These are phyloP conservation scores for Herpetospermum pedunculosum DNA, from an alignment of 306 rosid species.

Conservation along the genomic window DNA sequence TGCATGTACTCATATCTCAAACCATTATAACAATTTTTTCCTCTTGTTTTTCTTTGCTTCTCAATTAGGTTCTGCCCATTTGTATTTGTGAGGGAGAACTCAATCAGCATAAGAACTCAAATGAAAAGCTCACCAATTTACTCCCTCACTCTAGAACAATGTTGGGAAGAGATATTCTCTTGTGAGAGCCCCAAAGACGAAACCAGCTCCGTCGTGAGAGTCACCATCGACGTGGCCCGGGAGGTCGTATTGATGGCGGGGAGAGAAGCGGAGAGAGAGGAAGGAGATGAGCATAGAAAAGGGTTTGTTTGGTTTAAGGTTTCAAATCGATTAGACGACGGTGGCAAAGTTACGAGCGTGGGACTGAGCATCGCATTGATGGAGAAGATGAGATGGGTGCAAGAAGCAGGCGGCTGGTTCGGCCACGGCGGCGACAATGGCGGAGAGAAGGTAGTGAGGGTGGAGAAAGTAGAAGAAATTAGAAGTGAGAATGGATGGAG, in stretches of 20 bases:
- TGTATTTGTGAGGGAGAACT: constrained; percentile 52
- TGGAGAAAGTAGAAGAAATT: constrained; percentile 41
- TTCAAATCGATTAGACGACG: constrained; percentile 20
- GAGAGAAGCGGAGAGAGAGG: constrained; percentile 33
- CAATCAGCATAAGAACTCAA: constrained; percentile 22
- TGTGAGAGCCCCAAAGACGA: constrained; percentile 26
- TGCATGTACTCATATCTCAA: too few species aligned
- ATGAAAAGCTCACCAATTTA: constrained; percentile 54
- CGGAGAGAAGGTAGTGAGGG: constrained; percentile 24
- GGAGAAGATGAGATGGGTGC: constrained; percentile 57
- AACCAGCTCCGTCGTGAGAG: constrained; percentile 20
- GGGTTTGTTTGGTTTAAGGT: constrained; percentile 56
- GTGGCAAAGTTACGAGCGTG: constrained; percentile 17
- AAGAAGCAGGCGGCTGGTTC: constrained; percentile 67
- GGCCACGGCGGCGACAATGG: constrained; percentile 27
- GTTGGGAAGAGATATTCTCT: constrained; percentile 70
- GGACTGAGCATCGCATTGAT: constrained; percentile 53
- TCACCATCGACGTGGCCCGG: constrained; percentile 42
- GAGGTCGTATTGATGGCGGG: constrained; percentile 46
- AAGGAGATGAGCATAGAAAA: constrained; percentile 15
- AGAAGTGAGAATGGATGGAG: constrained; percentile 14
- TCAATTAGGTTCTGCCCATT: constrained; percentile 39
- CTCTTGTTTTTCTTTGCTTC: not conserved
- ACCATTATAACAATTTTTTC: too few species aligned
- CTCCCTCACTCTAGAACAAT: constrained; percentile 57